Percentiles rank a stretch among this genome's conserved stretches.
Evolutionary conservation across 352 stramenopile species (phyloP).

Genomic region (Phytophthora multivora): DNA sequence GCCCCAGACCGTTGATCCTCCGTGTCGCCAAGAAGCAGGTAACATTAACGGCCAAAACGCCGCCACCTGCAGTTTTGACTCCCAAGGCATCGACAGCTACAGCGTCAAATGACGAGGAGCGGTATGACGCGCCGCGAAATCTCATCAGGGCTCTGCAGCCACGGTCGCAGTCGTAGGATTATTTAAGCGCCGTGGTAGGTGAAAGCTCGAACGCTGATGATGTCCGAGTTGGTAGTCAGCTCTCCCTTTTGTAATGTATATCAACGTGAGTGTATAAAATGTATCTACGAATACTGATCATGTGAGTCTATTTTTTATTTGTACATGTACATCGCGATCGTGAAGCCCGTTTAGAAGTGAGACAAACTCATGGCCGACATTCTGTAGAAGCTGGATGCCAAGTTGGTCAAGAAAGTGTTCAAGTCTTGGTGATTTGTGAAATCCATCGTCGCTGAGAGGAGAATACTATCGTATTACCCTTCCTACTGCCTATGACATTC

Average conservation of each 20-base stretch:
- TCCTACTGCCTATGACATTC: too few species aligned
- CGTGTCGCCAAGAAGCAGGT: not conserved
- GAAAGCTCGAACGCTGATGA: not conserved
- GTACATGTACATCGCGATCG: too few species aligned
- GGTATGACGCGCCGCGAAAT: constrained; percentile 29
- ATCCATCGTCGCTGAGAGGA: too few species aligned
- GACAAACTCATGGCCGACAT: too few species aligned
- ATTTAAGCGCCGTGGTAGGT: constrained; percentile 26
- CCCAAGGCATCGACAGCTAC: not conserved
- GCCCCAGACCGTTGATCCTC: constrained; percentile 10
- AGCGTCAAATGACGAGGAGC: constrained; percentile 25
- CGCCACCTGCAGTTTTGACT: not conserved
- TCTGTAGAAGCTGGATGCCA: too few species aligned
- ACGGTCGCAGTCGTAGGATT: constrained; percentile 30
- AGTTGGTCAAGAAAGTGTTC: too few species aligned
- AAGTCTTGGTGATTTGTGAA: too few species aligned
- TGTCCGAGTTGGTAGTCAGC: too few species aligned
- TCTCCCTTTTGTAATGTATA: constrained; percentile 20
- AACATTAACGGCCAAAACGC: constrained; percentile 1
- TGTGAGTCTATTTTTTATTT: not conserved
- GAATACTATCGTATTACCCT: too few species aligned
- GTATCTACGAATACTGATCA: not conserved
- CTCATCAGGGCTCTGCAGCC: constrained; percentile 33
- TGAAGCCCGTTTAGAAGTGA: too few species aligned
- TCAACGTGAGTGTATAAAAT: constrained; percentile 14